phyloP scores from a whole-genome alignment of 2,329 filamentous ascomycete genomes.

The Colletotrichum sp. region DNA sequence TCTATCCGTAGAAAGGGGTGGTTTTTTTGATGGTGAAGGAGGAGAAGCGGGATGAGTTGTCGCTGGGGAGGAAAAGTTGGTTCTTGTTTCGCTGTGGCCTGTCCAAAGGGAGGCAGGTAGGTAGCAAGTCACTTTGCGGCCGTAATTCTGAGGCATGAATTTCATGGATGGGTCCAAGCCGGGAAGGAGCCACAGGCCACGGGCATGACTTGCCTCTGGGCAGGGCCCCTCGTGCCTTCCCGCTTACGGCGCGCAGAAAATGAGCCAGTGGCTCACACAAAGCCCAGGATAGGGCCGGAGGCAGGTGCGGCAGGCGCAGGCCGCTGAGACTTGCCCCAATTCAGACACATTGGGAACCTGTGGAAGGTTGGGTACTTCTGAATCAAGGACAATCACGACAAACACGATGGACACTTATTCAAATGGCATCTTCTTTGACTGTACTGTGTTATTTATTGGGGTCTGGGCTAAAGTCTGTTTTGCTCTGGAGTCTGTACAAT shows the following conservation, averaged over 20 bases:
- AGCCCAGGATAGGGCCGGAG: not conserved
- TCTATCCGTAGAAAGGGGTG: constrained; percentile 5
- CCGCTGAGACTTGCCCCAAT: not conserved
- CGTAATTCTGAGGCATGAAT: constrained; percentile 9
- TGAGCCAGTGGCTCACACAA: not conserved
- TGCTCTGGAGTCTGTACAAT: not conserved
- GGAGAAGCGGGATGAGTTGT: constrained; percentile 8
- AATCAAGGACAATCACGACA: not conserved
- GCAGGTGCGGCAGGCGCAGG: not conserved
- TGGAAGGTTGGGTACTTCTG: not conserved
- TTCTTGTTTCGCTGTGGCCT: constrained; percentile 18
- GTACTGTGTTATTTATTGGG: not conserved
- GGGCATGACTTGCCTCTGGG: not conserved
- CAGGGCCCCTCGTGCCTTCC: constrained; percentile 4
- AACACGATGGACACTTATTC: not conserved
- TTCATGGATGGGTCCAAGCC: constrained; percentile 1
- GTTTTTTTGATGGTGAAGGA: constrained; percentile 20
- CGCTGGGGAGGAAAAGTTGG: constrained; percentile 27
- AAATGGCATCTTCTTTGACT: not conserved
- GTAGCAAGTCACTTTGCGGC: constrained; percentile 11
- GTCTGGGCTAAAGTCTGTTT: not conserved
- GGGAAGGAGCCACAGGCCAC: not conserved
- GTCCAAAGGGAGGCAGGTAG: constrained; percentile 13
- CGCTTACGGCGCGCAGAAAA: not conserved
- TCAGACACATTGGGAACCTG: not conserved